Evolutionary conservation across 2,329 filamentous ascomycete species (phyloP), one percentile per base, ranked within the genome.

Genomic region (Basipetospora chlamydospora): DNA sequence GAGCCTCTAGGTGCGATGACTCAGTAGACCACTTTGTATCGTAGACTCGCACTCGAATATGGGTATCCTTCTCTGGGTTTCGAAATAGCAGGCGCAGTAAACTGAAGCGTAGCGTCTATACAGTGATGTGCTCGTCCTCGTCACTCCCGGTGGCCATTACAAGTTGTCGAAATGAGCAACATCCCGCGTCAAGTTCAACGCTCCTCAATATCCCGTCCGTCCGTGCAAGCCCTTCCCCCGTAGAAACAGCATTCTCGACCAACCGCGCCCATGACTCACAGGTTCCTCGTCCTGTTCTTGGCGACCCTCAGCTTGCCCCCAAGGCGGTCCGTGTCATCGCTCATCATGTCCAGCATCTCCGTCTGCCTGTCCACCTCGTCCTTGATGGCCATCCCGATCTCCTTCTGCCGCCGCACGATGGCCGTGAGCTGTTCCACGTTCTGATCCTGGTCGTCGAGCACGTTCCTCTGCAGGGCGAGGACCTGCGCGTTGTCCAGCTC

Each of bases 401-500:
- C 77, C 49, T 72, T 77, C 60, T 88, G 79, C 40, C 79, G 62
- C 33, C 75, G 62, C 32, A 88, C 77, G 33, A 84, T 77, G 44
- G 72, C 73, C 2, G 71, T 67, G 38, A 90, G 58, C 46, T 73
- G 65, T 13, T 80, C 68, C 3, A 90, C 69, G 46, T 82, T 77
- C 46, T 77, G 54, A 45, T 90, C 83, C 49, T 92, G 83, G 44
- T 81, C 74, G 37, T 66, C 51, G 65, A 88, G 83, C 53, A 83
- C 72, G 49, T 81, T 68, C 46, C 73, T 66, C 55, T 90, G 83
- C 42, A 90, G 56, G 52, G 80, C 71, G 42, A 87, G 47, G 13
- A 90, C 75, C 0, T 80, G 82, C 4, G 66, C 56, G 46, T 90
- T 90, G 50, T 85, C 82, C 37, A 84, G 57, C 53, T 88, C 81